Evolutionary conservation across 2,329 filamentous ascomycete genomes (phyloP).

Genomic region (Xylaria polymorpha): DNA sequence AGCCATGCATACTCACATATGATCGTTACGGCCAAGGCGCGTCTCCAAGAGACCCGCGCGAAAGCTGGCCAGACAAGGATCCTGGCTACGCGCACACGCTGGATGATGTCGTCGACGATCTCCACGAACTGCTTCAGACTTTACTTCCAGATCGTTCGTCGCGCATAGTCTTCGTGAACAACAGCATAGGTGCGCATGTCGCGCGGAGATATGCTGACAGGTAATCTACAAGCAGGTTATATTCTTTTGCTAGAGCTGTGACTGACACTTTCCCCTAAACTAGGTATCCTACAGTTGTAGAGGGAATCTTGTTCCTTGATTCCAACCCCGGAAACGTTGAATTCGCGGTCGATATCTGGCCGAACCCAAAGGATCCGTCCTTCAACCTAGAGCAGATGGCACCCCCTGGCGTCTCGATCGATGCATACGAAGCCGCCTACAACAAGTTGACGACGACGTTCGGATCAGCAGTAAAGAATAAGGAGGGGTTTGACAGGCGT

Average conservation of each 20-base stretch:
- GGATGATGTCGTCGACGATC: constrained; percentile 42
- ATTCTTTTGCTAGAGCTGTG: neutral
- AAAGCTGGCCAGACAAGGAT: constrained; percentile 42
- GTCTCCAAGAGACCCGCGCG: constrained; percentile 43
- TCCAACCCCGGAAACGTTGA: constrained; percentile 51
- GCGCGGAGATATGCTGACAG: constrained; percentile 48
- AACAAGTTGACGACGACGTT: constrained; percentile 46
- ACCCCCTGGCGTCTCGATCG: constrained; percentile 45
- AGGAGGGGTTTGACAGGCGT: constrained; percentile 47
- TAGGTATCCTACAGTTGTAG: constrained; percentile 43
- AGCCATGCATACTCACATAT: constrained; percentile 50
- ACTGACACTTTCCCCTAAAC: constrained; percentile 14
- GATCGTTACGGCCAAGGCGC: constrained; percentile 46
- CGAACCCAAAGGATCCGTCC: constrained; percentile 44
- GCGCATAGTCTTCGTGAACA: constrained; percentile 46
- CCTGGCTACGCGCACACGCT: constrained; percentile 37
- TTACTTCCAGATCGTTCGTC: constrained; percentile 37
- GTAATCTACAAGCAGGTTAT: constrained; percentile 21
- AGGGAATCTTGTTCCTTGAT: constrained; percentile 49
- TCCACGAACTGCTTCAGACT: constrained; percentile 46
- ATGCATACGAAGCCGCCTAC: constrained; percentile 47
- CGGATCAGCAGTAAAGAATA: constrained; percentile 46
- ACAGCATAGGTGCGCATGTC: constrained; percentile 49
- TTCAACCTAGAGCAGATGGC: constrained; percentile 44
- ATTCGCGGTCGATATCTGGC: constrained; percentile 45